Conservation (phyloP, 768 basidiomycete genomes). For the Serendipita vermifera region DNA sequence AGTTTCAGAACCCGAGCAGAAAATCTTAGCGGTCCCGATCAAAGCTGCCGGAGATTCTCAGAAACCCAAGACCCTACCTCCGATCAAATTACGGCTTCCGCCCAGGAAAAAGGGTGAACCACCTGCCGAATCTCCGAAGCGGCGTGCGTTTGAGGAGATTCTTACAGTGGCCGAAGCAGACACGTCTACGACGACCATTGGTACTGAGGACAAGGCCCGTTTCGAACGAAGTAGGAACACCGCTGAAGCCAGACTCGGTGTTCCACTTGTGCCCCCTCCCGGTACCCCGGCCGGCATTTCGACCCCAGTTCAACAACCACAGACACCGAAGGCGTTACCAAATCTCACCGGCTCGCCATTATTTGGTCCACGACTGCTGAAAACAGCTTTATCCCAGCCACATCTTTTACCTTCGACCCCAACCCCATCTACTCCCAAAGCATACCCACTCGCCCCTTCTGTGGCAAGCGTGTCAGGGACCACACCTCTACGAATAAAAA, state of each 20-base stretch:
- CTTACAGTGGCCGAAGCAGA: conserved; percentile 58
- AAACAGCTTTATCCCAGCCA: conserved; percentile 12
- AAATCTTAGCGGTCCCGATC: not conserved
- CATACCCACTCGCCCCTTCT: conserved; percentile 11
- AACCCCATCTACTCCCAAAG: conserved; percentile 19
- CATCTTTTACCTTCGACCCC: conserved; percentile 29
- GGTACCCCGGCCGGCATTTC: conserved; percentile 6
- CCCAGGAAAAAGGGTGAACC: not conserved
- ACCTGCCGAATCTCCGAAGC: conserved; percentile 41
- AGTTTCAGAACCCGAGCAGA: not conserved
- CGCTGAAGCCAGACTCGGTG: conserved; percentile 50
- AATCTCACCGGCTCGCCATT: not conserved
- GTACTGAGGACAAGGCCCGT: conserved; percentile 43
- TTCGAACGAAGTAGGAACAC: conserved; percentile 60
- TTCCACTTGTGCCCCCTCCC: conserved; percentile 14
- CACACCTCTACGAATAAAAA: conserved; percentile 55
- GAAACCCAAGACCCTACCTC: not conserved
- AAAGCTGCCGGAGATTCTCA: not conserved
- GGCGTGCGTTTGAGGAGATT: conserved; percentile 74
- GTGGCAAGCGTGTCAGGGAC: conserved; percentile 17
- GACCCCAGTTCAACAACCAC: not conserved
- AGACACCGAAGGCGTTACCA: not conserved
- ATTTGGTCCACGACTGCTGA: conserved; percentile 19
- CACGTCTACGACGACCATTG: conserved; percentile 52
- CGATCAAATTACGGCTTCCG: not conserved